Percentiles rank a stretch among this genome's conserved stretches.
phyloP scores from a whole-genome alignment of 148 eudicot genomes.

The Pouteria glomerata region DNA sequence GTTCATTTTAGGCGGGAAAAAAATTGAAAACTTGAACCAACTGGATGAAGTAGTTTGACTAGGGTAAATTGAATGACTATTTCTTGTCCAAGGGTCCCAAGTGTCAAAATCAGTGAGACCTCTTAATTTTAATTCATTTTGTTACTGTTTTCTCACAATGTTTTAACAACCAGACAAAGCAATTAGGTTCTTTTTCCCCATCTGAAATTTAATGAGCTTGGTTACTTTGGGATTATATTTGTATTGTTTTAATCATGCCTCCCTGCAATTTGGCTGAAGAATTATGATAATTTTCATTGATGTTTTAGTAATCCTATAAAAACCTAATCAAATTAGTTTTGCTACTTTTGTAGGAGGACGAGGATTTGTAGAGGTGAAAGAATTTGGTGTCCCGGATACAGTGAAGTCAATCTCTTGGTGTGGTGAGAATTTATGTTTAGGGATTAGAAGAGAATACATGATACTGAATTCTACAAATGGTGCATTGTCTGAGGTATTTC shows the following conservation, averaged over 20 bases:
- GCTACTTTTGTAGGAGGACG: slow-evolving; percentile 60
- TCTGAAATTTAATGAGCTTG: not conserved
- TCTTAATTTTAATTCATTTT: not conserved
- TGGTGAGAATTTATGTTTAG: slow-evolving; percentile 96
- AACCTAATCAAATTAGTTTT: slow-evolving; percentile 6
- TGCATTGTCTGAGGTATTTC: slow-evolving; percentile 74
- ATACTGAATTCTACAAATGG: slow-evolving; percentile 80
- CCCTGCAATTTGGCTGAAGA: not conserved
- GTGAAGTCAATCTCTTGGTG: slow-evolving; percentile 99
- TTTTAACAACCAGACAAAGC: not conserved
- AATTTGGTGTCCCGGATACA: slow-evolving; percentile 81
- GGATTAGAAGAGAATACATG: slow-evolving; percentile 80
- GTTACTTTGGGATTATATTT: not conserved
- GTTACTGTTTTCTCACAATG: not conserved
- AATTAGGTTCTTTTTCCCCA: not conserved
- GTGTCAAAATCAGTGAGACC: not conserved
- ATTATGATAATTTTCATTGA: no score
- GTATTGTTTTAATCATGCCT: not conserved
- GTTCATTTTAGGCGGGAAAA: not conserved
- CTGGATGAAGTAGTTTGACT: not conserved
- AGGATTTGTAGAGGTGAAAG: slow-evolving; percentile 97
- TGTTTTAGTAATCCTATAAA: not conserved
- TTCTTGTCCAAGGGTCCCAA: not conserved
- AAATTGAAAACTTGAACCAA: not conserved
- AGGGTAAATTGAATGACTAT: not conserved